Conservation (phyloP, 2,329 filamentous ascomycete species). For the Alternaria arborescens region DNA sequence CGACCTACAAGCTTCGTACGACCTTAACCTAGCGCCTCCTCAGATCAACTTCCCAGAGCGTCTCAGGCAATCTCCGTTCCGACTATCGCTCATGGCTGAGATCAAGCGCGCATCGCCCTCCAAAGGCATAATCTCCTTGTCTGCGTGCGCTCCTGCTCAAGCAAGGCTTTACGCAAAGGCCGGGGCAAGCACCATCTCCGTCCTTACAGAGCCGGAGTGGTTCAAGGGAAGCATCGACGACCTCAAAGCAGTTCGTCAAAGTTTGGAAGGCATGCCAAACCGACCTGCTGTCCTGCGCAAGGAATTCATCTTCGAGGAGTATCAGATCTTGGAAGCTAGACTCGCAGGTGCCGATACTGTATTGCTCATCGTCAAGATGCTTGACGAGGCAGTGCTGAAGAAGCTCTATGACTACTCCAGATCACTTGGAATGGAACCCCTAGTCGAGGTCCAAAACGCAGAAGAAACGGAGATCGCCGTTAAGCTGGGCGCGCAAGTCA, state of each 20-base stretch:
- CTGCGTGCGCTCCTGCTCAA: slow-evolving; percentile 87
- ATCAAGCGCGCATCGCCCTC: slow-evolving; percentile 97
- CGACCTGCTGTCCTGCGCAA: slow-evolving; percentile 91
- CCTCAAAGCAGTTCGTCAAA: slow-evolving; percentile 83
- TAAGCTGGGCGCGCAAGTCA: slow-evolving; percentile 84
- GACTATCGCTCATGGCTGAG: slow-evolving; percentile 95
- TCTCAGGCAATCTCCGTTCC: slow-evolving; percentile 81
- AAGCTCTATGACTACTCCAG: slow-evolving; percentile 87
- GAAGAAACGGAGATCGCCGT: slow-evolving; percentile 93
- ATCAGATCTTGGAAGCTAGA: slow-evolving; percentile 94
- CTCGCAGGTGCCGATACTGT: slow-evolving; percentile 94
- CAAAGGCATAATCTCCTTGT: slow-evolving; percentile 90
- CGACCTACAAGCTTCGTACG: slow-evolving; percentile 87
- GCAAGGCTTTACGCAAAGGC: slow-evolving; percentile 91
- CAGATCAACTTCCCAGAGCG: slow-evolving; percentile 81
- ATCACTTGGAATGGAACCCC: slow-evolving; percentile 92
- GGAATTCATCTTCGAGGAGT: slow-evolving; percentile 97
- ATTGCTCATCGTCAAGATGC: slow-evolving; percentile 97
- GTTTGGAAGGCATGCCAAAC: slow-evolving; percentile 89
- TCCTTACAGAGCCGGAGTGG: slow-evolving; percentile 98
- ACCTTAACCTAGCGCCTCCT: slow-evolving; percentile 84
- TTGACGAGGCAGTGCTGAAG: slow-evolving; percentile 76
- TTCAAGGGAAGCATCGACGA: slow-evolving; percentile 99
- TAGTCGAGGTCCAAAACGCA: slow-evolving; percentile 94
- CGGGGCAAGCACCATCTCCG: slow-evolving; percentile 95